phyloP scores from a whole-genome alignment of 352 stramenopile species.

The Globisporangium mamillatum region DNA sequence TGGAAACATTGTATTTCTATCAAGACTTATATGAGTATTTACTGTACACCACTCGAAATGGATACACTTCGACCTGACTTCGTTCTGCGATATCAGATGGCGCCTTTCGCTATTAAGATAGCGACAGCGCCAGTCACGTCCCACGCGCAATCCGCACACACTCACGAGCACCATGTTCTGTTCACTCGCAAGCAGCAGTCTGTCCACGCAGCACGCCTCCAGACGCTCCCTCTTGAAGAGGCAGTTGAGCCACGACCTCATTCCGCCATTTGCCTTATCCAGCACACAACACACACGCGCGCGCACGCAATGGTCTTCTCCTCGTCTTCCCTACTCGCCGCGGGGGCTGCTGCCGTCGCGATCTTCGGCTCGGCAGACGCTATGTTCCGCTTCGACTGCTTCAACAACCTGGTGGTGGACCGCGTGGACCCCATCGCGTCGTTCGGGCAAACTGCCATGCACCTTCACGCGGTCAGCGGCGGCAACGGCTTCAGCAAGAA shows the following conservation, averaged over 20 bases:
- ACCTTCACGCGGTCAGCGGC: conserved; percentile 43
- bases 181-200: background rate
- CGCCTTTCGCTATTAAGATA: background rate
- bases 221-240: background rate
- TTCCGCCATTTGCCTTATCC: conserved; percentile 1
- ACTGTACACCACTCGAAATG: background rate
- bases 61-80: conserved; percentile 5
- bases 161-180: background rate
- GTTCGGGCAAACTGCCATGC: conserved; percentile 21
- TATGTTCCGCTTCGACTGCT: conserved; percentile 55
- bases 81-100: conserved; percentile 6
- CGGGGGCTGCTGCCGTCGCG: background rate
- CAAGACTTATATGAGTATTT: background rate
- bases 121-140: background rate
- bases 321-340: background rate
- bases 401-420: conserved; percentile 54
- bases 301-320: background rate
- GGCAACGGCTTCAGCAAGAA: conserved; percentile 51
- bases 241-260: background rate
- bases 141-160: conserved; percentile 6
- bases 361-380: conserved; percentile 1
- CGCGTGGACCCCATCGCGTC: conserved; percentile 45
- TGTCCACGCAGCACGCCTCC: background rate
- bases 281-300: background rate
- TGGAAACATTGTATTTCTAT: background rate